Base-by-base conservation (phyloP, 202 grass and related monocot genomes). In the Carex sylvatica region DNA sequence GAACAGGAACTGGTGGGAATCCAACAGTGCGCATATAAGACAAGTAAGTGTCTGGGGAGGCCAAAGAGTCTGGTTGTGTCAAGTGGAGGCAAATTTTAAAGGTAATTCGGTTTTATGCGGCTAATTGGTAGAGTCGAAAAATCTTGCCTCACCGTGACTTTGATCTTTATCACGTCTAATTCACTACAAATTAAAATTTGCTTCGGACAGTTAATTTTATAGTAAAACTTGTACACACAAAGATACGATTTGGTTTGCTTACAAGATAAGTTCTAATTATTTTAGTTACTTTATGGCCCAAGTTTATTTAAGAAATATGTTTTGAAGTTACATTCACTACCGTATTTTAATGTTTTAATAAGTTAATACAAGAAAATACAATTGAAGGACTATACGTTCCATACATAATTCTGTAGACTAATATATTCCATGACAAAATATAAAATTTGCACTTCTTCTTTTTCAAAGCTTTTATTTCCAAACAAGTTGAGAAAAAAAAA, bases 1-100 rank as follows among this genome's bases (percentile, higher is more conserved):
- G 55, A 67, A 69, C 24, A 33, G 14, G 38, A 26, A 69, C 65
- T 5, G 49, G 18, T 59, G 73, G 64, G 74, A 54, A 80, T 77
- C 52, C 73, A 19, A 58, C 74, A 77, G 53, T 77, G 74, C 74
- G 16, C 53, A 35, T 77, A 59, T 38, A 77, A 59, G 53, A 59
- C 52, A 59, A 77, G 74, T 77, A 28, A 36, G 74, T 59, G 74
- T 77, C 59, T 75, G 56, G 18, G 30, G 47, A 70, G 60, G 62
- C 2, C 26, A 19, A 73, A 33, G 3, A 70, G 52, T 28, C 54
- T 74, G 47, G 59, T 77, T 65, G 70, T 84, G 56, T 74, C 56
- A 38, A 78, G 58, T 20, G 70, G 71, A 67, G 71, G 83, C 70
- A 78, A 75, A 65, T 19, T 82, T 74, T 55, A 9, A 68, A 65